phyloP scores from a whole-genome alignment of 2,329 filamentous ascomycete genomes.

The Exophiala bonariae region DNA sequence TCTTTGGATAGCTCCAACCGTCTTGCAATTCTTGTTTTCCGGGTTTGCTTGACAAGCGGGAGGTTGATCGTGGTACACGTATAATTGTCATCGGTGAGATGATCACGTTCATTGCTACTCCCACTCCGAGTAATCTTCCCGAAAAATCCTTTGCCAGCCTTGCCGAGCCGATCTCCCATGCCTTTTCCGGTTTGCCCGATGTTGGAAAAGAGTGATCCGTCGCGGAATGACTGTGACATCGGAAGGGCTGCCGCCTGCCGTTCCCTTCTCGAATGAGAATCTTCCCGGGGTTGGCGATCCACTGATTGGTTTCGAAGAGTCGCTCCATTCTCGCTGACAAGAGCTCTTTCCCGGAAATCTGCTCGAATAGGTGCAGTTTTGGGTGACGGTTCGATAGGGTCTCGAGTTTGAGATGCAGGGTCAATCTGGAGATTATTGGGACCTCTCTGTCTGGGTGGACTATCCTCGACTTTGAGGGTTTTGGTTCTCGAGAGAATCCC shows the following conservation, averaged over 20 bases:
- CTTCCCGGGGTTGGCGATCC: constrained; percentile 55
- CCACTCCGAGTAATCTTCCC: constrained; percentile 72
- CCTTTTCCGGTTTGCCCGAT: constrained; percentile 71
- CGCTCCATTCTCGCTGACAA: constrained; percentile 67
- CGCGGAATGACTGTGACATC: constrained; percentile 54
- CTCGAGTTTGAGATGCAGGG: constrained; percentile 30
- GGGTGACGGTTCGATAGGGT: constrained; percentile 25
- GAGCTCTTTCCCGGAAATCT: constrained; percentile 63
- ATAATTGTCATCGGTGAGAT: constrained; percentile 79
- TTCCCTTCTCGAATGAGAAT: constrained; percentile 22
- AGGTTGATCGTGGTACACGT: constrained; percentile 81
- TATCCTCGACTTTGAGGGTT: constrained; percentile 45
- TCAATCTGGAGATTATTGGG: constrained; percentile 24
- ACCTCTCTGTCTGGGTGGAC: constrained; percentile 14
- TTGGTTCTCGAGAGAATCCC: constrained; percentile 46
- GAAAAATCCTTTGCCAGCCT: constrained; percentile 79
- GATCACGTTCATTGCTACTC: constrained; percentile 67
- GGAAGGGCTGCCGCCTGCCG: constrained; percentile 17
- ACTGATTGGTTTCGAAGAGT: constrained; percentile 69
- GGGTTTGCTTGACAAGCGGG: constrained; percentile 83
- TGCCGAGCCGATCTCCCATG: constrained; percentile 68
- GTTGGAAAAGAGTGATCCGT: constrained; percentile 69
- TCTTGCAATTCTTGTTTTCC: constrained; percentile 88
- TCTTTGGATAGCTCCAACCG: constrained; percentile 82
- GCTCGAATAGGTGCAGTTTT: constrained; percentile 60